A percentile compares a stretch with the other conserved stretches of the same genome.
phyloP scores from a whole-genome alignment of 1,284 basidiomycete species.

The Apiotrichum brassicae region DNA sequence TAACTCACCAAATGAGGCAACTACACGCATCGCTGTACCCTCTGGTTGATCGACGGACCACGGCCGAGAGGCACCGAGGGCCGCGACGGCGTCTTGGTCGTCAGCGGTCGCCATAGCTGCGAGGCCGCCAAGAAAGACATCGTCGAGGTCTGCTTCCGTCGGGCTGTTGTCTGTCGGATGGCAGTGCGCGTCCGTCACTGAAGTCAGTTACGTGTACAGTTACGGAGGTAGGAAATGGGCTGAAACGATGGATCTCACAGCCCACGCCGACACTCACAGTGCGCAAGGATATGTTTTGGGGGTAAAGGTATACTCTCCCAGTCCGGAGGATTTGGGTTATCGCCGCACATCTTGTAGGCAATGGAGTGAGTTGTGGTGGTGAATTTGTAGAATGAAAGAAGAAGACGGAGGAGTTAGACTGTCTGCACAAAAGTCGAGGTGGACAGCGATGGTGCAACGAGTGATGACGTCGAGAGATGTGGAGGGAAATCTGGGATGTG shows the following conservation, averaged over 20 bases:
- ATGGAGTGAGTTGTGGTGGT: too few species aligned
- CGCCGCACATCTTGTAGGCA: too few species aligned
- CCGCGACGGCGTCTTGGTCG: conserved; percentile 35
- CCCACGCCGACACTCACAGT: conserved; percentile 26
- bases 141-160: conserved; percentile 15
- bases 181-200: conserved; percentile 48
- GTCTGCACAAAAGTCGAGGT: too few species aligned
- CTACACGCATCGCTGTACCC: conserved; percentile 12
- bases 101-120: conserved; percentile 41
- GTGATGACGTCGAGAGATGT: too few species aligned
- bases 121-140: conserved; percentile 34
- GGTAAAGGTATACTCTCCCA: conserved; percentile 32
- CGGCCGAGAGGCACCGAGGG: conserved; percentile 15
- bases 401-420: too few species aligned
- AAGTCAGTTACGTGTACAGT: too few species aligned
- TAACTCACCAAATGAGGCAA: conserved; percentile 45
- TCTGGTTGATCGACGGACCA: conserved; percentile 11
- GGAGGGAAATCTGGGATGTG: too few species aligned
- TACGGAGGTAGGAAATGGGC: too few species aligned
- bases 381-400: too few species aligned
- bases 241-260: too few species aligned
- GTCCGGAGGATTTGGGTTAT: too few species aligned
- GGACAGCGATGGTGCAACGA: too few species aligned
- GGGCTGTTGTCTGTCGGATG: conserved; percentile 43
- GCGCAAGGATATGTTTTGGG: conserved; percentile 23